Conservation (phyloP, 768 basidiomycete species). For the Crucibulum laeve region DNA sequence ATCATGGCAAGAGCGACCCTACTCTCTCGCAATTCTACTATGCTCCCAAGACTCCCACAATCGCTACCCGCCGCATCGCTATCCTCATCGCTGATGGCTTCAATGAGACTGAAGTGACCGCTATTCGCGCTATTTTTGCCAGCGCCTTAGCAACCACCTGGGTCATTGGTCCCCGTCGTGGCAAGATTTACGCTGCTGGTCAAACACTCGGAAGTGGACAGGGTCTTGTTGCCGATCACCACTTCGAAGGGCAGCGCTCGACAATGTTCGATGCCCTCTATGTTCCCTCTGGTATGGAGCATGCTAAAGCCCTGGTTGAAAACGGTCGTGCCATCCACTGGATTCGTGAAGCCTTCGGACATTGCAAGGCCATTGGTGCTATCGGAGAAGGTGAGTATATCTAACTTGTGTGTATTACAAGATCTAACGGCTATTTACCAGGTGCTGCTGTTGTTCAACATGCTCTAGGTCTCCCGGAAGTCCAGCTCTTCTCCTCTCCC, state of each 20-base stretch:
- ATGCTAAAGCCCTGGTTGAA: constrained; percentile 50
- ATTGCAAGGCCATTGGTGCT: constrained; percentile 80
- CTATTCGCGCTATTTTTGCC: constrained; percentile 49
- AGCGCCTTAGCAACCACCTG: constrained; percentile 54
- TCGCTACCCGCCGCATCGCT: constrained; percentile 68
- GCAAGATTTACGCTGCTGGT: constrained; percentile 36
- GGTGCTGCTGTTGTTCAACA: constrained; percentile 45
- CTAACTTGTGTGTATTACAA: not conserved
- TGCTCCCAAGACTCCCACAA: constrained; percentile 49
- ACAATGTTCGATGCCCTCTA: constrained; percentile 82
- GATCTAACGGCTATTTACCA: constrained; percentile 13
- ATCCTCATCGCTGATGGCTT: constrained; percentile 77
- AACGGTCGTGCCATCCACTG: constrained; percentile 78
- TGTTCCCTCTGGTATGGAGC: constrained; percentile 66
- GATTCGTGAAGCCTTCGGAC: constrained; percentile 81
- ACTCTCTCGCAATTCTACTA: constrained; percentile 60
- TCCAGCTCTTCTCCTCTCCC: constrained; percentile 32
- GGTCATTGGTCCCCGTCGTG: constrained; percentile 66
- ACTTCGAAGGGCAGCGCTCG: constrained; percentile 74
- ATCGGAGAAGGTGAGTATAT: constrained; percentile 54
- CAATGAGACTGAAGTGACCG: constrained; percentile 52
- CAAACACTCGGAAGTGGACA: constrained; percentile 17
- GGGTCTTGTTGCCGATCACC: constrained; percentile 56
- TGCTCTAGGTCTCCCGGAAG: constrained; percentile 39
- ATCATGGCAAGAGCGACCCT: constrained; percentile 53